Percentiles rank a stretch among this genome's conserved stretches.
Evolutionary conservation across 257 asterid species (phyloP).

Genomic region (Jasminum sambac): DNA sequence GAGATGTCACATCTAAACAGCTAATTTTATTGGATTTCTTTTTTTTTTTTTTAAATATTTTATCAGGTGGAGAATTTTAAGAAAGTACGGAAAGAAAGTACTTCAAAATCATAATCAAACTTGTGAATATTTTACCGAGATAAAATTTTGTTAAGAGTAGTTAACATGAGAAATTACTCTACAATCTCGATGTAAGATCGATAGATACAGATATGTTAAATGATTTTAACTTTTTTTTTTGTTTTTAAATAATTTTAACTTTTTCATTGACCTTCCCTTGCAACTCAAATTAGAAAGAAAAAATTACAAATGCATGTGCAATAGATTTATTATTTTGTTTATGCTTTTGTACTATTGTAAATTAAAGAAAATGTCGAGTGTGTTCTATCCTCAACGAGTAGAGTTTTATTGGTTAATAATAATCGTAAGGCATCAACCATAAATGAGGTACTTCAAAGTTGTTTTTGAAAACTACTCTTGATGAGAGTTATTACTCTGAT

Average conservation of each 20-base stretch:
- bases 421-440: not conserved
- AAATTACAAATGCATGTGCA: not conserved
- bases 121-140: not conserved
- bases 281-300: not conserved
- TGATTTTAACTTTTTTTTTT: no score
- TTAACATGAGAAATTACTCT: not conserved
- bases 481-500: not conserved
- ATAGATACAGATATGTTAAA: not conserved
- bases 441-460: not conserved
- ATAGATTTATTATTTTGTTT: not conserved
- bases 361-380: not conserved
- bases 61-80: not conserved
- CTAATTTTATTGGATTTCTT: no score
- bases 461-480: no score
- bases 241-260: not conserved
- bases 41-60: not conserved
- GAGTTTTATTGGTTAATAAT: not conserved
- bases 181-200: not conserved
- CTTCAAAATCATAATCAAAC: not conserved
- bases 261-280: not conserved
- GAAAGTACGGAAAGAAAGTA: not conserved
- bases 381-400: not conserved
- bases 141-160: not conserved
- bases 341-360: not conserved
- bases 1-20: no score